Evolutionary conservation across 1,284 basidiomycete species (phyloP), one percentile per base, ranked within the genome.

Genomic region (Cryptococcus deneoformans): DNA sequence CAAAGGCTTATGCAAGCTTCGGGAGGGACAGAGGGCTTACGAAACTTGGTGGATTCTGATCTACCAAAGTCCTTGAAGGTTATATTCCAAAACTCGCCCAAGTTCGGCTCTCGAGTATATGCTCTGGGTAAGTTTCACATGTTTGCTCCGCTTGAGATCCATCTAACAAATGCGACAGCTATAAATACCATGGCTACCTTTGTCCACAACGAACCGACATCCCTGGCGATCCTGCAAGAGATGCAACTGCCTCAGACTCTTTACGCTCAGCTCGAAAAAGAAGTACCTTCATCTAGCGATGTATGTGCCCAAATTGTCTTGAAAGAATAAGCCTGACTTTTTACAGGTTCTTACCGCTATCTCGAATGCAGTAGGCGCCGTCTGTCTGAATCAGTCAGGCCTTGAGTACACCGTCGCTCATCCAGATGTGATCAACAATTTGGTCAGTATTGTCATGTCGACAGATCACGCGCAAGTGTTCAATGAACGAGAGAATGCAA

Each of bases 131-230:
- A 52, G 52, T 50, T 29, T 10, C 1, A 48, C 20, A 36, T 1
- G 1, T 14, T 48, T 2, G 20, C 20, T 20, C 2, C 2, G 20
- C 20, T 12, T 14, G 81, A 57, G 16, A 11, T 29, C 6, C 34
- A 24, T 10, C 14, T 12, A 59, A 36, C 53, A 47, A n/a, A 24
- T 39, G 7, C 45, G 20, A 16, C 69, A 90, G 92, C 92, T 1
- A 92, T 97, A 81, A 95, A 95, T 77, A 90, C 97, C 73, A 93
- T 97, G 87, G 87, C 95, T 5, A 94, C 93, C 0, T 98, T 99
- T 75, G 88, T 99, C 14, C 95, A 99, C 81, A 99, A 98, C 69
- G 96, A 99, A 78, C 96, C 96, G 9, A 98, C 95, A 0, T 96
- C 92, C 11, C 81, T 99, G 56, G 80, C 85, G 1, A 89, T 94